phyloP scores from a whole-genome alignment of 2,329 filamentous ascomycete genomes.

The Talaromyces sp. region DNA sequence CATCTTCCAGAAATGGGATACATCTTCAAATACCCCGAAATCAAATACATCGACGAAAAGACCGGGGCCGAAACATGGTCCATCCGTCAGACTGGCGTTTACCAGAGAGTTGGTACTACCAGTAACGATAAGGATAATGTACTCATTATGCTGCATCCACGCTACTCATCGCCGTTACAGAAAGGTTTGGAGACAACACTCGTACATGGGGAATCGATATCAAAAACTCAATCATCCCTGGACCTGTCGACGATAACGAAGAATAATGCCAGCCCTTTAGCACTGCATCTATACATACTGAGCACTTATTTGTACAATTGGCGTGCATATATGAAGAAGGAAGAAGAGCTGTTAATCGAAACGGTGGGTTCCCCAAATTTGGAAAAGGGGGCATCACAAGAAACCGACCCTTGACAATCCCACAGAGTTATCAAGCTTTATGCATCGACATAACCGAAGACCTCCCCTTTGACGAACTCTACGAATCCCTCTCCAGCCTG shows the following conservation, averaged over 20 bases:
- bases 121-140: neutral
- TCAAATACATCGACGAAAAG: slow-evolving; percentile 22
- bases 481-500: neutral
- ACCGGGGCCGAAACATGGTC: slow-evolving; percentile 27
- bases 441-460: neutral
- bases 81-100: slow-evolving; percentile 34
- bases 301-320: neutral
- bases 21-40: slow-evolving; percentile 31
- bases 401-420: neutral
- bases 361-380: neutral
- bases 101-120: slow-evolving; percentile 26
- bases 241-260: neutral
- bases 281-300: neutral
- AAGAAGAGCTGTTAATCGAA: neutral
- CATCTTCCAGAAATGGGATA: slow-evolving; percentile 27
- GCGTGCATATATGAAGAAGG: neutral
- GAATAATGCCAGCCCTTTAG: neutral
- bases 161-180: neutral
- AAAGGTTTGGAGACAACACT: neutral
- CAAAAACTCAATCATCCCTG: neutral
- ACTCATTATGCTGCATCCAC: neutral
- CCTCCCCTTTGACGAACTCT: neutral
- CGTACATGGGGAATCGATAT: neutral
- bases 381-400: neutral
- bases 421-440: neutral